Evolutionary conservation across 31 red algal species (phyloP).

Genomic region (Odonthalia washingtoniensis): DNA sequence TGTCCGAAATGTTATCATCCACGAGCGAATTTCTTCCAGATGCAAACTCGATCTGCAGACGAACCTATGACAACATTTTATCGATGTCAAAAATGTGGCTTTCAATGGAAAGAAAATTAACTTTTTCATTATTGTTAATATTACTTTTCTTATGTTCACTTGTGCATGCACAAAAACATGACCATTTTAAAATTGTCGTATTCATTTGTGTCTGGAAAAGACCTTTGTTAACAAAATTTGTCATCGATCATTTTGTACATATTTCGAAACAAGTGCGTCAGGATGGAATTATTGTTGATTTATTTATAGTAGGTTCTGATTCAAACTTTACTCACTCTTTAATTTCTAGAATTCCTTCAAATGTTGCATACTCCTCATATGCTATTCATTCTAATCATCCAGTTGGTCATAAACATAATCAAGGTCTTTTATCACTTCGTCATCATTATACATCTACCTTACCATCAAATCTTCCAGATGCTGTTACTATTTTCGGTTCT

Average conservation of each 20-base stretch:
- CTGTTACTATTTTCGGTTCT: slow-evolving; percentile 68
- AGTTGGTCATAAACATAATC: slow-evolving; percentile 73
- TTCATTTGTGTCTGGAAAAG: slow-evolving; percentile 77
- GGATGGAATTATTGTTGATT: slow-evolving; percentile 47
- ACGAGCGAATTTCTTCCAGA: slow-evolving; percentile 91
- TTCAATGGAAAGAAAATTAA: slow-evolving; percentile 97
- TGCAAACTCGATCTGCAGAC: slow-evolving; percentile 97
- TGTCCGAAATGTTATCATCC: slow-evolving; percentile 80
- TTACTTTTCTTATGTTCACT: background rate
- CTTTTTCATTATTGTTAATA: slow-evolving; percentile 4
- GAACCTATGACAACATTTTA: slow-evolving; percentile 97
- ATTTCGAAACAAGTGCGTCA: slow-evolving; percentile 4
- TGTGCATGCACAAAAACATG: background rate
- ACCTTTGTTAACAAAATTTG: slow-evolving; percentile 62
- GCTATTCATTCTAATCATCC: slow-evolving; percentile 67
- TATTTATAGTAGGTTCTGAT: slow-evolving; percentile 70
- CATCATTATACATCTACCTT: slow-evolving; percentile 18
- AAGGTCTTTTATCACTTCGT: slow-evolving; percentile 58
- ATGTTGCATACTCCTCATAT: slow-evolving; percentile 51
- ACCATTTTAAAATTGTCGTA: slow-evolving; percentile 57
- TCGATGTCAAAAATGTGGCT: slow-evolving; percentile 78
- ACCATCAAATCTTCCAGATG: slow-evolving; percentile 44
- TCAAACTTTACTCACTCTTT: slow-evolving; percentile 3
- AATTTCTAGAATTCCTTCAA: background rate
- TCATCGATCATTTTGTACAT: slow-evolving; percentile 53